Evolutionary conservation across 192 early-diverging fungal species (phyloP).

Genomic region (Coemansia reversa): DNA sequence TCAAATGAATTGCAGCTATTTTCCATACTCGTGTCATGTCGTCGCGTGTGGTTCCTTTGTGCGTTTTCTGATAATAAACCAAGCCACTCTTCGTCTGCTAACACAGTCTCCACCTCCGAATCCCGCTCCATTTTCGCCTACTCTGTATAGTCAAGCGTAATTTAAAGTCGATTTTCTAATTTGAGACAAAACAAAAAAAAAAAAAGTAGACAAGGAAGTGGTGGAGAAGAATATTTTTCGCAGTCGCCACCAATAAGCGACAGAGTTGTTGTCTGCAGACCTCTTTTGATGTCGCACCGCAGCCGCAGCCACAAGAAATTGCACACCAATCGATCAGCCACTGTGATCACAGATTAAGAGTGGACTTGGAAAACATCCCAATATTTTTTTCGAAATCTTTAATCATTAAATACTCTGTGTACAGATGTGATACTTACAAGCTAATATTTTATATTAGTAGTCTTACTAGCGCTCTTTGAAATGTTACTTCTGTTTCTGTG

Average conservation of each 20-base stretch:
- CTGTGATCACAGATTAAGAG: background rate
- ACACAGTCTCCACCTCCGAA: conserved; percentile 44
- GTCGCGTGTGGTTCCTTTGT: conserved; percentile 1
- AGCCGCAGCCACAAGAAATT: background rate
- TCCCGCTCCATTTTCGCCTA: conserved; percentile 43
- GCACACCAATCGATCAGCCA: background rate
- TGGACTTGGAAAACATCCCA: too few relatives aligned
- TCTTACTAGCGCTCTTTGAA: too few relatives aligned
- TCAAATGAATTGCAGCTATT: conserved; percentile 24
- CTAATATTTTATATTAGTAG: too few relatives aligned
- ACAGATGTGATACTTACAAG: too few relatives aligned
- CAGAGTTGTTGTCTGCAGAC: background rate
- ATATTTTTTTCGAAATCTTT: too few relatives aligned
- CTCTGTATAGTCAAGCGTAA: conserved; percentile 2
- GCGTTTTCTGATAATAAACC: conserved; percentile 6
- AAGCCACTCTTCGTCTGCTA: conserved; percentile 47
- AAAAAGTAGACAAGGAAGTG: background rate
- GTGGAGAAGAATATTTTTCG: background rate
- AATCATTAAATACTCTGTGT: too few relatives aligned
- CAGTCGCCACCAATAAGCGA: background rate
- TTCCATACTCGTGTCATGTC: conserved; percentile 12
- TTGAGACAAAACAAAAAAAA: conserved; percentile 1
- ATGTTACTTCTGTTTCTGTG: too few relatives aligned
- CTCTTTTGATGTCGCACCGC: background rate
- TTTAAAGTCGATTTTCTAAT: conserved; percentile 5